Base-by-base conservation (phyloP, 768 basidiomycete species). In the Lentinula aciculospora region DNA sequence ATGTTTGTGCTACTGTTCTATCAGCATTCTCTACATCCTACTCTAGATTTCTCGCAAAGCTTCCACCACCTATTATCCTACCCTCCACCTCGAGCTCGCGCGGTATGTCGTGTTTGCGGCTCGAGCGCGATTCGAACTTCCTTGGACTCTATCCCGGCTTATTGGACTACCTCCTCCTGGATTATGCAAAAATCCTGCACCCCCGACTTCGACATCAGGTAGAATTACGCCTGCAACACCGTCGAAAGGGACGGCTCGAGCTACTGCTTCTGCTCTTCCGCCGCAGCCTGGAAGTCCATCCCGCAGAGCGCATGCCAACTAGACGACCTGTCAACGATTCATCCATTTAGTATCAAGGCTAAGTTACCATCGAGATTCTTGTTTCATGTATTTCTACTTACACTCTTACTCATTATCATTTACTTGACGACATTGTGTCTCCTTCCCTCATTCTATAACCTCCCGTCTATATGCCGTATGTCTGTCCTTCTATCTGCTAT, bases 11-110 rank as follows among this genome's bases (percentile, higher is more conserved):
- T 44, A 6, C 3, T 46, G 0, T 45, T 28, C 44, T 36, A n/a
- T 47, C 32, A 56, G 49, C 19, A n/a, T 28, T 32, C 32, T 44
- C 21, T 27, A 57, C 42, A 53, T 50, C 34, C 45, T 21, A 49
- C 31, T 28, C 36, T 63, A 98, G 95, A 92, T 95, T 44, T 84
- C 93, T 0, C 89, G 97, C 51, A 98, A 98, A 71, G 94, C 97
- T 15, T 98, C 95, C 17, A 85, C 88, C 23, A 86, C 88, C 12
- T 98, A 97, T 71, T 99, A 99, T 70, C 93, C 94, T 0, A 88
- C 85, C 3, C 81, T 99, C 1, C 97, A 99, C 70, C 85, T 98
- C 39, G 96, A 99, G 71, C 76, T 99, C 51, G 82, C 94, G 13
- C 84, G 94, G 31, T 98, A 98, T 68, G 80, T 98, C 62, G 75